A percentile compares a stretch with the other conserved stretches of the same genome.
Conservation (phyloP, 495 filamentous ascomycete species). For the Daldinia childiae region DNA sequence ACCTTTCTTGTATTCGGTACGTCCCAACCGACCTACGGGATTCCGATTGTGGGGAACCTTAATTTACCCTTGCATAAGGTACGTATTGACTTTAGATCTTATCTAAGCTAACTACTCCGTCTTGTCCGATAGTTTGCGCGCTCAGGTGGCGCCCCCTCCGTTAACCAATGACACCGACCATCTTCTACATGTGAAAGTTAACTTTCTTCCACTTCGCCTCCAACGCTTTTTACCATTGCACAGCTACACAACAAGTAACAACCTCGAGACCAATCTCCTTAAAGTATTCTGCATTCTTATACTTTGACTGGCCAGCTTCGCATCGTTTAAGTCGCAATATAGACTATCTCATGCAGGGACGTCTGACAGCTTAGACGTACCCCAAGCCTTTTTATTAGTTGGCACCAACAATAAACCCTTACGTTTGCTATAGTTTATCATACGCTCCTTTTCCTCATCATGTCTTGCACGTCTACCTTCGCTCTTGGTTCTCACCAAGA, state of each 20-base stretch:
- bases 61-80: conserved; percentile 31
- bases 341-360: conserved; percentile 31
- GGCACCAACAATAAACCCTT: conserved; percentile 28
- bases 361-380: conserved; percentile 32
- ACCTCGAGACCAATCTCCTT: conserved; percentile 27
- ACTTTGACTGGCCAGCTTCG: conserved; percentile 26
- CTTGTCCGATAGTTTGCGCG: conserved; percentile 26
- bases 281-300: conserved; percentile 15
- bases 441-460: conserved; percentile 27
- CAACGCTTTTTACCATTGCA: conserved; percentile 20
- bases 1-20: not conserved
- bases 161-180: conserved; percentile 26
- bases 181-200: conserved; percentile 35
- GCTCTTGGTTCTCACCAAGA: conserved; percentile 51
- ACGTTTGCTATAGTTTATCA: conserved; percentile 5
- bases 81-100: conserved; percentile 26
- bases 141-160: not conserved
- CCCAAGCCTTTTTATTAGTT: conserved; percentile 31
- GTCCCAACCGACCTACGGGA: not conserved
- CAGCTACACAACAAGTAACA: not conserved
- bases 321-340: conserved; percentile 5
- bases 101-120: conserved; percentile 21
- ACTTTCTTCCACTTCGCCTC: conserved; percentile 24
- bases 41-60: conserved; percentile 32
- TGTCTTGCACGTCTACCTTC: conserved; percentile 50